These are phyloP conservation scores for Pestalotiopsis sp. DNA, from an alignment of 2,329 filamentous ascomycete species.

Conservation along the genomic window DNA sequence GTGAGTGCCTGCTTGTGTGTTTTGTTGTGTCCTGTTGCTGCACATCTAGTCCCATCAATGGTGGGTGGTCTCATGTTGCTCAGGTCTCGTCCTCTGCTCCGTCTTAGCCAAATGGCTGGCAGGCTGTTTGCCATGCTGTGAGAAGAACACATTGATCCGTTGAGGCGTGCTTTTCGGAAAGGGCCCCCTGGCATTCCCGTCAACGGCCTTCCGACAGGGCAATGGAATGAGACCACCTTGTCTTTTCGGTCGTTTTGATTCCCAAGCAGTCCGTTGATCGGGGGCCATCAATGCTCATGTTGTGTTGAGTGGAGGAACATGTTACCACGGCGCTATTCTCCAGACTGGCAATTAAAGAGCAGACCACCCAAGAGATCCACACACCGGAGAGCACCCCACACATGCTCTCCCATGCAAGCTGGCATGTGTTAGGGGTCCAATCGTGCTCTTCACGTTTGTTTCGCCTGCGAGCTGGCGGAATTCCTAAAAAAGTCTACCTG, in stretches of 20 bases:
- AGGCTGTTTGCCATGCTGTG: not conserved
- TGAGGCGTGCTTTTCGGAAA: not conserved
- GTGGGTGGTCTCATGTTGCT: not conserved
- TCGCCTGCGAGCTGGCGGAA: not conserved
- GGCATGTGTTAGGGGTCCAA: constrained; percentile 8
- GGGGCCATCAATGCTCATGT: not conserved
- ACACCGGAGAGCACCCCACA: not conserved
- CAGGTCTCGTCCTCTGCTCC: not conserved
- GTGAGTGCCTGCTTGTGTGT: not conserved
- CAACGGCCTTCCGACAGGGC: not conserved
- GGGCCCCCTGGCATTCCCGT: not conserved
- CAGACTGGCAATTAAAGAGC: not conserved
- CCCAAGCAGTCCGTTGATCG: not conserved
- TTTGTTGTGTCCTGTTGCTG: not conserved
- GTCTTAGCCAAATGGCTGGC: not conserved
- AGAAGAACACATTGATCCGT: not conserved
- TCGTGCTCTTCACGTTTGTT: not conserved
- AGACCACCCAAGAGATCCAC: not conserved
- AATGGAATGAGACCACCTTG: not conserved
- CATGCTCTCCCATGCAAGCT: not conserved
- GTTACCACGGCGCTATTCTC: not conserved
- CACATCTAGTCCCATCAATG: not conserved
- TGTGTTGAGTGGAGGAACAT: not conserved
- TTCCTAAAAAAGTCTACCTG: not conserved
- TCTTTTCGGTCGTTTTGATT: not conserved